A percentile compares a stretch with the other conserved stretches of the same genome.
These are phyloP conservation scores for Phanerochaete sordida DNA, from an alignment of 768 basidiomycete species.

Conservation along the genomic window DNA sequence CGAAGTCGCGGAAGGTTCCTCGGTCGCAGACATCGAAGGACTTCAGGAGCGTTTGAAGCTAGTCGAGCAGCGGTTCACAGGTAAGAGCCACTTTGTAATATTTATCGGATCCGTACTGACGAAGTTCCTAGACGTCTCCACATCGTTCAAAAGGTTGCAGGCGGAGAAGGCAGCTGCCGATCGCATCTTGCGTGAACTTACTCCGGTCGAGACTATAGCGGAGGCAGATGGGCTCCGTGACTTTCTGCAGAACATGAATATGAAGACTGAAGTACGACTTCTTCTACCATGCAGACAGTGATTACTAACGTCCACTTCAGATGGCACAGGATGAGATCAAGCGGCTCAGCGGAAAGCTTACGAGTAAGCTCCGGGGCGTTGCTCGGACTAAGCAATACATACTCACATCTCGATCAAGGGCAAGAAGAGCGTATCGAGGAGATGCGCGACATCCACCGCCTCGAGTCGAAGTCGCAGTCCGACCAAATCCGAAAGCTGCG, in stretches of 20 bases:
- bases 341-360: constrained; percentile 66
- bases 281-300: not conserved
- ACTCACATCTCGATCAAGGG: constrained; percentile 37
- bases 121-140: constrained; percentile 62
- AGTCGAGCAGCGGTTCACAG: constrained; percentile 75
- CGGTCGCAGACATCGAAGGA: constrained; percentile 42
- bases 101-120: not conserved
- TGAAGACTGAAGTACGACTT: constrained; percentile 64
- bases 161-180: constrained; percentile 71
- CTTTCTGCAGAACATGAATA: constrained; percentile 61
- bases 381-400: not conserved
- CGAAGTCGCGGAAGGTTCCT: not conserved
- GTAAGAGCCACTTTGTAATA: constrained; percentile 30
- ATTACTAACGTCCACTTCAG: constrained; percentile 30
- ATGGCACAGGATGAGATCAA: constrained; percentile 76
- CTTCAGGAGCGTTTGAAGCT: constrained; percentile 64
- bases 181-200: constrained; percentile 61
- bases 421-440: constrained; percentile 86
- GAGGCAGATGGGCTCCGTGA: constrained; percentile 69
- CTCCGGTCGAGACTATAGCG: constrained; percentile 62
- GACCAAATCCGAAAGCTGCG: constrained; percentile 70
- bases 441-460: constrained; percentile 75
- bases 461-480: constrained; percentile 77
- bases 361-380: constrained; percentile 44
- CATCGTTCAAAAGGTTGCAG: constrained; percentile 73